Percentiles rank a stretch among this genome's conserved stretches.
Conservation (phyloP, 371 early-diverging fungal genomes). For the Apophysomyces trapeziformis region DNA sequence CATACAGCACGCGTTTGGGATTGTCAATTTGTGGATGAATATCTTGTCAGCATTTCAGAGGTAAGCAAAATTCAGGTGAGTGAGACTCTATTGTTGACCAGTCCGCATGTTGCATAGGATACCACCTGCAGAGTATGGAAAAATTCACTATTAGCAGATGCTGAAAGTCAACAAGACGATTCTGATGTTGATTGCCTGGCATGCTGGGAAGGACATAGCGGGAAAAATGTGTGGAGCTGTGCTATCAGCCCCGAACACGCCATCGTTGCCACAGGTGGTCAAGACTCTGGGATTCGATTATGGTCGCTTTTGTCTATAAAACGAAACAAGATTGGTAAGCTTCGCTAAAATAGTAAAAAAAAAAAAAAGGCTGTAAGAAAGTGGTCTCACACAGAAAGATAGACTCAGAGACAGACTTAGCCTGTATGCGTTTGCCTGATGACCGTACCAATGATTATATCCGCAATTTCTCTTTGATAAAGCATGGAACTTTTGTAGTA, state of each 20-base stretch:
- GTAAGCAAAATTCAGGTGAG: constrained; percentile 14
- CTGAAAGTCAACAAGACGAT: constrained; percentile 18
- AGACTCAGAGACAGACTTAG: constrained; percentile 51
- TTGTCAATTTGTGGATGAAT: constrained; percentile 64
- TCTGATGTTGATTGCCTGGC: constrained; percentile 63
- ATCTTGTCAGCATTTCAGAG: constrained; percentile 71
- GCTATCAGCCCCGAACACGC: constrained; percentile 60
- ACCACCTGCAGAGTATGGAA: constrained; percentile 84
- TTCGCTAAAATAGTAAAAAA: neutral
- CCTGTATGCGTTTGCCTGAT: constrained; percentile 28
- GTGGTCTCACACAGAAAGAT: neutral
- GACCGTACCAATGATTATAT: constrained; percentile 39
- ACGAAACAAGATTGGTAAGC: constrained; percentile 61
- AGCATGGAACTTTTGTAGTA: constrained; percentile 34
- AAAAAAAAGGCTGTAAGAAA: neutral
- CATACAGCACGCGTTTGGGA: constrained; percentile 87
- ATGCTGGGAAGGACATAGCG: constrained; percentile 79
- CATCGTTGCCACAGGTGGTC: constrained; percentile 78
- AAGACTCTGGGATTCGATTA: constrained; percentile 78
- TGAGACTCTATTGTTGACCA: too few relatives aligned
- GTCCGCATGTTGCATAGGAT: constrained; percentile 48
- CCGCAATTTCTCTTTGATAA: constrained; percentile 59
- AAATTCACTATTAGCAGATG: constrained; percentile 38
- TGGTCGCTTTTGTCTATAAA: constrained; percentile 67
- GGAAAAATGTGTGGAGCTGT: constrained; percentile 86